Evolutionary conservation across 352 stramenopile genomes (phyloP).

Genomic region (Pythium dissotocum): DNA sequence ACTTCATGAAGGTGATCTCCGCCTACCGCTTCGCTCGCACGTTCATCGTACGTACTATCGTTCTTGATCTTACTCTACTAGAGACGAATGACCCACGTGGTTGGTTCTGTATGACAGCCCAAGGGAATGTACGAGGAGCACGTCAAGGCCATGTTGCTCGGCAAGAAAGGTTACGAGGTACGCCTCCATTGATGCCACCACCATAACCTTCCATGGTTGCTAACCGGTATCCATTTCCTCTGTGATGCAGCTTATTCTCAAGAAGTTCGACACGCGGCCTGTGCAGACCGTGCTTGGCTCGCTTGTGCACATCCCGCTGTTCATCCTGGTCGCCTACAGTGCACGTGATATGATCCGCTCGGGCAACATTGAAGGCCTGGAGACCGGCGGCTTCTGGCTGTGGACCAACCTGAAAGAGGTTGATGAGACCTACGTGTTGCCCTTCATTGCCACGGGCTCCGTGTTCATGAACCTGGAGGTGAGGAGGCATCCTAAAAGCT

Average conservation of each 20-base stretch:
- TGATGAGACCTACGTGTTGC: slow-evolving; percentile 63
- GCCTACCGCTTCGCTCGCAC: slow-evolving; percentile 74
- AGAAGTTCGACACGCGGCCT: slow-evolving; percentile 75
- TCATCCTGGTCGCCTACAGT: slow-evolving; percentile 74
- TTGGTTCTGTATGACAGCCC: slow-evolving; percentile 8
- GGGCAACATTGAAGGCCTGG: slow-evolving; percentile 58
- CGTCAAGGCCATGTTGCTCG: slow-evolving; percentile 27
- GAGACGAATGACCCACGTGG: background rate
- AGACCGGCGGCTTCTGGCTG: slow-evolving; percentile 59
- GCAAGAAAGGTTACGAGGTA: slow-evolving; percentile 30
- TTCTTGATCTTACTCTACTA: no score
- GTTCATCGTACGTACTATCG: slow-evolving; percentile 45
- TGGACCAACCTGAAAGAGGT: slow-evolving; percentile 70
- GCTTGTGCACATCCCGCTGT: slow-evolving; percentile 70
- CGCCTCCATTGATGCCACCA: background rate
- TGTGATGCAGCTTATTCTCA: slow-evolving; percentile 44
- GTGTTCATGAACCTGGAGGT: slow-evolving; percentile 73
- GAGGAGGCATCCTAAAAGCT: background rate
- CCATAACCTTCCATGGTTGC: background rate
- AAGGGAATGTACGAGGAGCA: slow-evolving; percentile 27
- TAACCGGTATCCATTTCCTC: no score
- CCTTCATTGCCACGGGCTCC: slow-evolving; percentile 48
- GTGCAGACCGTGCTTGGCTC: slow-evolving; percentile 65
- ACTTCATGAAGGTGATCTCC: slow-evolving; percentile 69
- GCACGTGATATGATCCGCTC: slow-evolving; percentile 77